Evolutionary conservation across 2,329 filamentous ascomycete species (phyloP).

Genomic region (Phaeosphaeriaceae sp.): DNA sequence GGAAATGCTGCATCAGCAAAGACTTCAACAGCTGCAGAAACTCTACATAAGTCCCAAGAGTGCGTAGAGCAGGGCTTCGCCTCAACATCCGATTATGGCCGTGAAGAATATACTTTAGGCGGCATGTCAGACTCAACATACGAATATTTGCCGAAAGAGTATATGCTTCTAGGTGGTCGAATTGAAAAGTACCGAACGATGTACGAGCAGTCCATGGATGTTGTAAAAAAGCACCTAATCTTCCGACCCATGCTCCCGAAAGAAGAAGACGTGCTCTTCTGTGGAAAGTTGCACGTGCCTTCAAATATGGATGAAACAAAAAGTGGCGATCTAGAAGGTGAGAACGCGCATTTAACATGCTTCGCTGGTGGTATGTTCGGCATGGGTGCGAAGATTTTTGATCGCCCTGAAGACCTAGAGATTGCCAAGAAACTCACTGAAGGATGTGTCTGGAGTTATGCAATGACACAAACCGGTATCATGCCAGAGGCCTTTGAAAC

Average conservation of each 20-base stretch:
- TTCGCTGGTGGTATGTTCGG: constrained; percentile 75
- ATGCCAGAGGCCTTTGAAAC: constrained; percentile 67
- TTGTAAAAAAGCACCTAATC: constrained; percentile 55
- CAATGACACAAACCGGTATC: constrained; percentile 62
- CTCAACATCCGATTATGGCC: constrained; percentile 52
- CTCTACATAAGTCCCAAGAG: constrained; percentile 29
- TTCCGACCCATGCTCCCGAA: constrained; percentile 59
- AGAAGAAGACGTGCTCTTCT: constrained; percentile 53
- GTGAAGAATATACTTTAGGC: constrained; percentile 52
- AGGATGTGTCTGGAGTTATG: constrained; percentile 69
- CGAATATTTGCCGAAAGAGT: constrained; percentile 57
- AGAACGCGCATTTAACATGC: constrained; percentile 69
- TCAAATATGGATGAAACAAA: constrained; percentile 31
- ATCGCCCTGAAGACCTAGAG: constrained; percentile 60
- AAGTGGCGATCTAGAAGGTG: constrained; percentile 36
- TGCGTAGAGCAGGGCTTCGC: constrained; percentile 62
- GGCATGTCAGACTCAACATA: constrained; percentile 51
- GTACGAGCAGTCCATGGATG: constrained; percentile 61
- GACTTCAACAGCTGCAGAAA: constrained; percentile 9
- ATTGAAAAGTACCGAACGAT: constrained; percentile 58
- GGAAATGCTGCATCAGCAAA: constrained; percentile 8
- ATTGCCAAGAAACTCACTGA: constrained; percentile 65
- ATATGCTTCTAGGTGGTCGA: constrained; percentile 55
- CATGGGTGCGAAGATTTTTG: constrained; percentile 68
- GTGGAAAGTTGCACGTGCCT: constrained; percentile 46